Evolutionary conservation across 2,329 filamentous ascomycete species (phyloP).

Genomic region (Scorias spongiosa): DNA sequence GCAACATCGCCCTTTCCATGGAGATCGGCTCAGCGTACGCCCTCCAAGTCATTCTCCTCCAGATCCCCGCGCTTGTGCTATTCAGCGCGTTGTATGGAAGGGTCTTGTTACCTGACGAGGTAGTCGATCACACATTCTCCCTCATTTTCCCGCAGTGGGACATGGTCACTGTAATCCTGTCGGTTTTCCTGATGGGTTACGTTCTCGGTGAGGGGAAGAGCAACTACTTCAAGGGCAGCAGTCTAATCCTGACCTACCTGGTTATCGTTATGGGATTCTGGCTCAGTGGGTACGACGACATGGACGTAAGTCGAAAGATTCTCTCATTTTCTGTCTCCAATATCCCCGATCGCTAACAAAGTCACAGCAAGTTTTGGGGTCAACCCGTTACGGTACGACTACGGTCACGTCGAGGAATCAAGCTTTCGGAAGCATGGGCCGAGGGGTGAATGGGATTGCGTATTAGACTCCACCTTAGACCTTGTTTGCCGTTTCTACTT

Average conservation of each 20-base stretch:
- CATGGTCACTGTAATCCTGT: conserved; percentile 92
- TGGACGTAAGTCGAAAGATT: conserved; percentile 23
- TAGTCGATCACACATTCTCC: conserved; percentile 53
- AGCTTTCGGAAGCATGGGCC: conserved; percentile 29
- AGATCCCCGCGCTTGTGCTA: conserved; percentile 82
- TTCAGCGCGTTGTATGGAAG: conserved; percentile 65
- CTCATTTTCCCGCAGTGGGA: conserved; percentile 98
- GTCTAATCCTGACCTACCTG: conserved; percentile 80
- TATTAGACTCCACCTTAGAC: conserved; percentile 10
- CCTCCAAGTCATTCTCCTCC: conserved; percentile 84
- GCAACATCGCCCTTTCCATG: conserved; percentile 97
- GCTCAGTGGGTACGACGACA: conserved; percentile 52
- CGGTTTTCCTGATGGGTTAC: conserved; percentile 90
- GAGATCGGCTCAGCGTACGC: conserved; percentile 97
- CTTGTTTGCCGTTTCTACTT: no score
- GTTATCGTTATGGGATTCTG: conserved; percentile 89
- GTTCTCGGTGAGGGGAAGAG: conserved; percentile 98
- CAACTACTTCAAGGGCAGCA: conserved; percentile 99
- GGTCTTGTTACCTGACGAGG: conserved; percentile 38
- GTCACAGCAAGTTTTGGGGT: conserved; percentile 22
- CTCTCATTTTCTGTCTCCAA: neutral
- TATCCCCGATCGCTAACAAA: neutral
- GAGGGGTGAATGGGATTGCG: conserved; percentile 21
- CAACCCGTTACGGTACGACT: conserved; percentile 32
- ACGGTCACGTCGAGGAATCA: conserved; percentile 18